A percentile compares a stretch with the other conserved stretches of the same genome.
phyloP scores from a whole-genome alignment of 1,284 basidiomycete genomes.

The Schizophyllum commune region DNA sequence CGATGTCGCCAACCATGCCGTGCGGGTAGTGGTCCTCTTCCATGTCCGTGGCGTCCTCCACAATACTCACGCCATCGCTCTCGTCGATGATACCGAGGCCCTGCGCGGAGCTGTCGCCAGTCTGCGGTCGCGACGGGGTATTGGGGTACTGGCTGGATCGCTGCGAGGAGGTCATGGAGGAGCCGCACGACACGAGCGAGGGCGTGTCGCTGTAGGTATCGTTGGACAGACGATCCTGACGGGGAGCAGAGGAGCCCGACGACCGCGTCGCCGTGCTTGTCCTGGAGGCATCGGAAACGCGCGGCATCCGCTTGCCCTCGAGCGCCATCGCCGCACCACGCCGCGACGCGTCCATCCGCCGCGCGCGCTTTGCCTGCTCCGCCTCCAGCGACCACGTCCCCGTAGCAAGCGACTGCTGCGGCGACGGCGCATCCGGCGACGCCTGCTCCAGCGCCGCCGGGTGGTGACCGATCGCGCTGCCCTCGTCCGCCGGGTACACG shows the following conservation, averaged over 20 bases:
- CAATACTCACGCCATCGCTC: neutral
- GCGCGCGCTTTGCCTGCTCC: neutral
- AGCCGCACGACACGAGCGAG: neutral
- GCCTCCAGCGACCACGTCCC: neutral
- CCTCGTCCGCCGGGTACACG: neutral
- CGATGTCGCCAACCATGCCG: constrained; percentile 5
- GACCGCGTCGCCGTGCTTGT: neutral
- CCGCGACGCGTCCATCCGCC: neutral
- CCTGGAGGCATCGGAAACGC: neutral
- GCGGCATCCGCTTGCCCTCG: neutral
- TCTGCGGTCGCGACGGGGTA: neutral
- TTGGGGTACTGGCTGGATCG: neutral
- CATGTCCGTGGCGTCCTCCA: neutral
- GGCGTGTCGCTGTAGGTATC: neutral
- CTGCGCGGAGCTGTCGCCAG: neutral
- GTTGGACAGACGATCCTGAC: neutral
- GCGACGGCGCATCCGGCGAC: constrained; percentile 7
- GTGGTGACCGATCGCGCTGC: neutral
- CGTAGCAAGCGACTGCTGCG: constrained; percentile 1
- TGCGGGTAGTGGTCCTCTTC: constrained; percentile 5
- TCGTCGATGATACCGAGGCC: neutral
- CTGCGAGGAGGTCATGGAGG: neutral
- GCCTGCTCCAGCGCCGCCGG: neutral
- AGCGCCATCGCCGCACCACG: neutral
- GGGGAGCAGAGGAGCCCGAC: neutral